Conservation (phyloP, 2,329 filamentous ascomycete species). For the Diatrype stigma region DNA sequence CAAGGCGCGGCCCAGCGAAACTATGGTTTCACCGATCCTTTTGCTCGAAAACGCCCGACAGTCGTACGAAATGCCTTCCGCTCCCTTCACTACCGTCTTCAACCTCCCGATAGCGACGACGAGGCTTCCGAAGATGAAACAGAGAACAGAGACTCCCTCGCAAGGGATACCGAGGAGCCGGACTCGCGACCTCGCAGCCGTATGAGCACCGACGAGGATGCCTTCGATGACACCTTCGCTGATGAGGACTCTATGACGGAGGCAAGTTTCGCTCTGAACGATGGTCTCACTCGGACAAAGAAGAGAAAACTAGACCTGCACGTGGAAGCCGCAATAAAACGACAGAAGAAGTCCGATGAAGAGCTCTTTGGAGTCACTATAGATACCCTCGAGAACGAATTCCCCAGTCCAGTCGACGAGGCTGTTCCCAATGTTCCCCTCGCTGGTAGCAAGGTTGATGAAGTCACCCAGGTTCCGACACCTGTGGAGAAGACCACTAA, state of each 20-base stretch:
- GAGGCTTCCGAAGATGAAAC: slow-evolving; percentile 79
- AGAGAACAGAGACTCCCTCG: slow-evolving; percentile 54
- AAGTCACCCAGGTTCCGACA: slow-evolving; percentile 40
- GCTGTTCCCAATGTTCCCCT: slow-evolving; percentile 43
- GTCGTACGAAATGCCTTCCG: slow-evolving; percentile 60
- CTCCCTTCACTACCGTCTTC: slow-evolving; percentile 75
- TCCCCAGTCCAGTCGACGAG: slow-evolving; percentile 47
- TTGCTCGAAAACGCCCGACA: slow-evolving; percentile 59
- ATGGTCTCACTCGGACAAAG: slow-evolving; percentile 47
- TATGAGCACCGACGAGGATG: slow-evolving; percentile 58
- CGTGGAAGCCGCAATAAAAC: slow-evolving; percentile 68
- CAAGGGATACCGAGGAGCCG: slow-evolving; percentile 76
- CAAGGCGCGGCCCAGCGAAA: slow-evolving; percentile 54
- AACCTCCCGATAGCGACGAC: slow-evolving; percentile 71
- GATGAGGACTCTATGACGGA: slow-evolving; percentile 70
- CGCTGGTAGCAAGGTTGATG: slow-evolving; percentile 42
- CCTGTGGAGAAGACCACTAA: slow-evolving; percentile 41
- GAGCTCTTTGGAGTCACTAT: slow-evolving; percentile 68
- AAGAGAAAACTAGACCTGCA: slow-evolving; percentile 74
- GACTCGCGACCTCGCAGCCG: slow-evolving; percentile 80
- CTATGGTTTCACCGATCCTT: slow-evolving; percentile 63
- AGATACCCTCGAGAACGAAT: slow-evolving; percentile 47
- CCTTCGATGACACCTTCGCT: slow-evolving; percentile 45
- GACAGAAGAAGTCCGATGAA: slow-evolving; percentile 76
- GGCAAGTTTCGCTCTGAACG: slow-evolving; percentile 62